These are phyloP conservation scores for Aspergillus brunneoviolaceus DNA, from an alignment of 2,329 filamentous ascomycete species.

Conservation along the genomic window DNA sequence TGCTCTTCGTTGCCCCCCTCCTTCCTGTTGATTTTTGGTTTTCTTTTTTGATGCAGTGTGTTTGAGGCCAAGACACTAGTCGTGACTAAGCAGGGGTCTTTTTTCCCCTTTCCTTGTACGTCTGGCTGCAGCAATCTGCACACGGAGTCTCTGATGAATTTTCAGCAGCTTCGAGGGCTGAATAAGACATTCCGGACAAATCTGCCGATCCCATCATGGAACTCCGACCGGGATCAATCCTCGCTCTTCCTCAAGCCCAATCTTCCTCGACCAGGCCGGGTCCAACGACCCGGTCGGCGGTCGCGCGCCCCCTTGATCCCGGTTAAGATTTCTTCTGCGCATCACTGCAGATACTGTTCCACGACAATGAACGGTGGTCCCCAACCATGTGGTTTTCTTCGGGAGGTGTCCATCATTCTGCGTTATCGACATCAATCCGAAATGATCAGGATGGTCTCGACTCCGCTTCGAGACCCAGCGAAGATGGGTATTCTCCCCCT, in stretches of 20 bases:
- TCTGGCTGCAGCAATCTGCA: not conserved
- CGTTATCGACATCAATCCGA: not conserved
- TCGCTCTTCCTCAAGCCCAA: not conserved
- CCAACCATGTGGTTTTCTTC: not conserved
- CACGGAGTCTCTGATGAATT: not conserved
- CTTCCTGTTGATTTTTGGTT: not conserved
- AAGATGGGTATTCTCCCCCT: not conserved
- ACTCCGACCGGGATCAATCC: not conserved
- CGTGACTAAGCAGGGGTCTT: not conserved
- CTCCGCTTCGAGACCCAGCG: not conserved
- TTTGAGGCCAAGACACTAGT: not conserved
- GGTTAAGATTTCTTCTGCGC: not conserved
- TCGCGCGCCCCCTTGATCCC: not conserved
- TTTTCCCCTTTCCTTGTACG: not conserved
- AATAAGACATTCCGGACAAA: not conserved
- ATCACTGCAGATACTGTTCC: not conserved
- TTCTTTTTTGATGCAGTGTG: not conserved
- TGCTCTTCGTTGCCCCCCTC: not conserved
- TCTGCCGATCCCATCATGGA: not conserved
- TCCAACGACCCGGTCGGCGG: not conserved
- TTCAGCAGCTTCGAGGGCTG: not conserved
- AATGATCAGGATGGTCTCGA: conserved; percentile 4
- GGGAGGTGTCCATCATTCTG: not conserved
- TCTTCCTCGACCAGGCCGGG: not conserved
- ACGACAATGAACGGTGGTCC: not conserved